Evolutionary conservation across 495 filamentous ascomycete species (phyloP).

Genomic region (Aspergillus sclerotiicarbonarius): DNA sequence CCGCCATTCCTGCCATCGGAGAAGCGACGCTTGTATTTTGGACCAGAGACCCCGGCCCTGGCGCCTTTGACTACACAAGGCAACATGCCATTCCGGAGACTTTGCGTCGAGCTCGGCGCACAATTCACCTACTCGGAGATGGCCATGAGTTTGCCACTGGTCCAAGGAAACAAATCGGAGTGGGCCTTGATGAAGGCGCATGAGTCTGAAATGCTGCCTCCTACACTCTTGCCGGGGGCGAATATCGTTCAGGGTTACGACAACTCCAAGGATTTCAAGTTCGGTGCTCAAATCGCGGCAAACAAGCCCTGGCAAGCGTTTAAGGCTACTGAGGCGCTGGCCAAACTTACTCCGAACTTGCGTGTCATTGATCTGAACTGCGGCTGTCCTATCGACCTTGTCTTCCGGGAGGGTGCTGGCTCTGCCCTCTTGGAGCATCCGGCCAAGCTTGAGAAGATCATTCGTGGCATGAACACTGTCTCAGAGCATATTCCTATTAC

Average conservation of each 20-base stretch:
- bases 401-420: conserved; percentile 81
- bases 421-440: conserved; percentile 89
- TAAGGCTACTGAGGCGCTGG: conserved; percentile 81
- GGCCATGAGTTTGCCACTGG: conserved; percentile 86
- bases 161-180: conserved; percentile 89
- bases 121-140: conserved; percentile 97
- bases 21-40: conserved; percentile 90
- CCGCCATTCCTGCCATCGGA: conserved; percentile 87
- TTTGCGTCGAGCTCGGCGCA: conserved; percentile 87
- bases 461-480: conserved; percentile 91
- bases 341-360: conserved; percentile 70
- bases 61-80: conserved; percentile 92
- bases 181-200: conserved; percentile 95
- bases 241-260: conserved; percentile 69
- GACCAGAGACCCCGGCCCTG: conserved; percentile 84
- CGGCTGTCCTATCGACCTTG: conserved; percentile 92
- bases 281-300: conserved; percentile 87
- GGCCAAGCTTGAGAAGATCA: conserved; percentile 83
- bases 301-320: conserved; percentile 84
- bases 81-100: conserved; percentile 91
- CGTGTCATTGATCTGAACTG: conserved; percentile 93
- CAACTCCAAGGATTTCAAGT: conserved; percentile 76
- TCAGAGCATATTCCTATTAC: conserved; percentile 85
- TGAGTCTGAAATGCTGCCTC: conserved; percentile 70
- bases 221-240: conserved; percentile 46